Evolutionary conservation across 495 filamentous ascomycete species (phyloP).

Genomic region (Lepraria neglecta): DNA sequence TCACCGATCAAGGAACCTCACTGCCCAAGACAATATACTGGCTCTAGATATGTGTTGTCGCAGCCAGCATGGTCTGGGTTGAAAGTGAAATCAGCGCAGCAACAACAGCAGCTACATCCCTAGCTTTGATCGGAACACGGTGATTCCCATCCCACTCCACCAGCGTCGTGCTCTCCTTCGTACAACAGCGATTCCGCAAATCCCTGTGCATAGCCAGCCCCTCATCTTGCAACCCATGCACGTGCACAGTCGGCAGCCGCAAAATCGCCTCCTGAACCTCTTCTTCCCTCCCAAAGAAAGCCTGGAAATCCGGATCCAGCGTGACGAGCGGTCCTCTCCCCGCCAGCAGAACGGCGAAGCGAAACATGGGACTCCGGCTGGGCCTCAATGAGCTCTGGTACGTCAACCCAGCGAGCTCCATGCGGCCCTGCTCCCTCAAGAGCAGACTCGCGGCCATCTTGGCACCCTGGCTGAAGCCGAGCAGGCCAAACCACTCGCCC

Average conservation of each 20-base stretch:
- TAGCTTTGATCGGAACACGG: conserved; percentile 49
- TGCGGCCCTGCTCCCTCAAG: conserved; percentile 28
- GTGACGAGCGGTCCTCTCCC: conserved; percentile 52
- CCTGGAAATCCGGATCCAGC: conserved; percentile 33
- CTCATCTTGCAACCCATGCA: conserved; percentile 51
- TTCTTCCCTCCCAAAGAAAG: too few species aligned
- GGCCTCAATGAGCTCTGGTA: too few species aligned
- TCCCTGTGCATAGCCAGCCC: conserved; percentile 47
- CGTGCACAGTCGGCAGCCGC: conserved; percentile 52
- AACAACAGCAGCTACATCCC: conserved; percentile 47
- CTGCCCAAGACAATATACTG: too few species aligned
- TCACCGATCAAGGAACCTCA: too few species aligned
- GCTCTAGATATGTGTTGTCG: too few species aligned
- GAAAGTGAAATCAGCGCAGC: too few species aligned
- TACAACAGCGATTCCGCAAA: conserved; percentile 45
- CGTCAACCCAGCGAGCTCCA: conserved; percentile 21
- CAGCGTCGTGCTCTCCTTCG: conserved; percentile 37
- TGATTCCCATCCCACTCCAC: conserved; percentile 58
- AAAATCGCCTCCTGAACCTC: conserved; percentile 33
- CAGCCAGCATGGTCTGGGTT: too few species aligned
- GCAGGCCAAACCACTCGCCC: conserved; percentile 52
- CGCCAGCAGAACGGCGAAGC: conserved; percentile 48
- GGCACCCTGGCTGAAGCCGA: conserved; percentile 55
- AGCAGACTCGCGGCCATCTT: conserved; percentile 49
- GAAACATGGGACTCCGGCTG: conserved; percentile 46